A percentile compares a stretch with the other conserved stretches of the same genome.
These are phyloP conservation scores for Alternaria postmessia DNA, from an alignment of 2,329 filamentous ascomycete species.

Conservation along the genomic window DNA sequence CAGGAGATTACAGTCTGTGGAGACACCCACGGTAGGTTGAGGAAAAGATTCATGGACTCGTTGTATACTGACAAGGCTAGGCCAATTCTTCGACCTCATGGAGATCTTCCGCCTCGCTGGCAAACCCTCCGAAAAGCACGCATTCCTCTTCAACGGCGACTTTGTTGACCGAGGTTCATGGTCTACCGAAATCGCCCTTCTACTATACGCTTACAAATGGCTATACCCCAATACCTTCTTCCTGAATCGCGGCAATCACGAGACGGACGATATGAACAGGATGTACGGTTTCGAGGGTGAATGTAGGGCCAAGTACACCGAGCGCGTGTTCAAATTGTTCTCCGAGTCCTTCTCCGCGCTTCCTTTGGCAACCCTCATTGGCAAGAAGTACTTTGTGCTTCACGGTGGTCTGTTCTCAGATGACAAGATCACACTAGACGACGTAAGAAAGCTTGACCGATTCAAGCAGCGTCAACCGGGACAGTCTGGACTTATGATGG, in stretches of 20 bases:
- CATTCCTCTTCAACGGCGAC: slow-evolving; percentile 97
- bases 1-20: slow-evolving; percentile 91
- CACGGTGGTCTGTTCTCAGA: slow-evolving; percentile 97
- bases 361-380: slow-evolving; percentile 89
- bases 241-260: slow-evolving; percentile 97
- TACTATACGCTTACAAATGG: slow-evolving; percentile 98
- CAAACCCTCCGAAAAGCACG: slow-evolving; percentile 81
- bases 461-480: slow-evolving; percentile 93
- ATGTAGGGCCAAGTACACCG: slow-evolving; percentile 97
- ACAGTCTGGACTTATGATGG: slow-evolving; percentile 97
- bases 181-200: slow-evolving; percentile 95
- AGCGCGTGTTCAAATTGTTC: slow-evolving; percentile 94
- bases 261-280: slow-evolving; percentile 99
- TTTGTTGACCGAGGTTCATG: slow-evolving; percentile 98
- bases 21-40: slow-evolving; percentile 83
- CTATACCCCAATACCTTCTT: slow-evolving; percentile 86
- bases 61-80: slow-evolving; percentile 56
- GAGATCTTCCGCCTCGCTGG: slow-evolving; percentile 95
- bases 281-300: slow-evolving; percentile 99
- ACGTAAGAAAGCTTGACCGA: slow-evolving; percentile 90
- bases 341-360: slow-evolving; percentile 97
- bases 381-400: slow-evolving; percentile 87
- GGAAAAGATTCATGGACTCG: not conserved
- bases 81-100: slow-evolving; percentile 97
- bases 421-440: slow-evolving; percentile 88